A percentile compares a stretch with the other conserved stretches of the same genome.
phyloP scores from a whole-genome alignment of 2,329 filamentous ascomycete genomes.

The Fusarium sp. region DNA sequence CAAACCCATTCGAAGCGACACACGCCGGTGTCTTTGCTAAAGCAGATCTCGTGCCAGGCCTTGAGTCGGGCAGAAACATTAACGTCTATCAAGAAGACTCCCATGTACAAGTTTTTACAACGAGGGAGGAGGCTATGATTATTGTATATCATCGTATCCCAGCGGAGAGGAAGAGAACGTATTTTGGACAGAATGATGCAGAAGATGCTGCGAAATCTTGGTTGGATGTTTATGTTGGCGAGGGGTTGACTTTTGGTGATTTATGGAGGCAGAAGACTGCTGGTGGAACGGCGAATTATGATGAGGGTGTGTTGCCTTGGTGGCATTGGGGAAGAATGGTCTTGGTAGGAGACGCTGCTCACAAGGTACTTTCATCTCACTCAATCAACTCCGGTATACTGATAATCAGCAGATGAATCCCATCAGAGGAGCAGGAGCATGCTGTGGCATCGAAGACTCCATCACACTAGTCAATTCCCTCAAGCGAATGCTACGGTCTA shows the following conservation, averaged over 20 bases:
- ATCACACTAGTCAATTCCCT: slow-evolving; percentile 14
- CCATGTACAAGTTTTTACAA: slow-evolving; percentile 27
- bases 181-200: slow-evolving; percentile 22
- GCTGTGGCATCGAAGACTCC: slow-evolving; percentile 19
- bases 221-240: slow-evolving; percentile 8
- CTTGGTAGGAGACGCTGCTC: slow-evolving; percentile 21
- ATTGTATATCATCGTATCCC: slow-evolving; percentile 20
- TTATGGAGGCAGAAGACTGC: slow-evolving; percentile 18
- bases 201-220: slow-evolving; percentile 17
- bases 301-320: slow-evolving; percentile 21
- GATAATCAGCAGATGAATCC: slow-evolving; percentile 16
- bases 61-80: not conserved
- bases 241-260: slow-evolving; percentile 17
- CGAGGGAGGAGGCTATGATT: slow-evolving; percentile 5
- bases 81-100: slow-evolving; percentile 17
- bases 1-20: slow-evolving; percentile 14
- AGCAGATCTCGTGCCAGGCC: not conserved
- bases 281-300: slow-evolving; percentile 24
- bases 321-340: slow-evolving; percentile 32
- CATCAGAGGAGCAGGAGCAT: slow-evolving; percentile 26
- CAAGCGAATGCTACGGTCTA: not conserved
- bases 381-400: not conserved
- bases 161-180: slow-evolving; percentile 4
- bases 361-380: not conserved
- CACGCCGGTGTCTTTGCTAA: slow-evolving; percentile 18